Percentiles rank a stretch among this genome's conserved stretches.
Evolutionary conservation across 2,329 filamentous ascomycete genomes (phyloP).

Genomic region (Colletotrichum sp.): DNA sequence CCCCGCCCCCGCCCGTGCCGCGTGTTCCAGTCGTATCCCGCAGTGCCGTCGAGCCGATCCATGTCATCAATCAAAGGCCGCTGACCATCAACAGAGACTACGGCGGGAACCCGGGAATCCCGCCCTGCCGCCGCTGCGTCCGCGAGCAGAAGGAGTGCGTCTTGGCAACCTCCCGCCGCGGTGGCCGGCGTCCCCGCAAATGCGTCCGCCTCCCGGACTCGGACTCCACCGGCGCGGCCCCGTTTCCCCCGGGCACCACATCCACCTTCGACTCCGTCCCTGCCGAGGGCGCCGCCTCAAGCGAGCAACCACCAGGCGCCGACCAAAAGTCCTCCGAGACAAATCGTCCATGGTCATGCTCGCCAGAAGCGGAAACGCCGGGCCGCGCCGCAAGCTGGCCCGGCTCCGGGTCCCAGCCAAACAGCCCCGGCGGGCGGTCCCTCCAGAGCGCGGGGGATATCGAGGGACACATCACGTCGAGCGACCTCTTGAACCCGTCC

Average conservation of each 20-base stretch:
- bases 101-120: slow-evolving; percentile 37
- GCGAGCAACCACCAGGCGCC: background rate
- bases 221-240: background rate
- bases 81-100: slow-evolving; percentile 29
- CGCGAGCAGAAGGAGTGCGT: slow-evolving; percentile 43
- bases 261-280: background rate
- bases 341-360: slow-evolving; percentile 13
- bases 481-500: slow-evolving; percentile 45
- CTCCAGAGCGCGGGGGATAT: slow-evolving; percentile 27
- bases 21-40: background rate
- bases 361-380: slow-evolving; percentile 17
- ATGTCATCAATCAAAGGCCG: background rate
- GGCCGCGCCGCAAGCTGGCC: slow-evolving; percentile 13
- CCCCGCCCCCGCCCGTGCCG: background rate
- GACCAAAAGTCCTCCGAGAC: background rate
- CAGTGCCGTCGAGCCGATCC: background rate
- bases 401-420: slow-evolving; percentile 10
- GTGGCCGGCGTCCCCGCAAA: slow-evolving; percentile 36
- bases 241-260: background rate
- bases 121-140: slow-evolving; percentile 43
- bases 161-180: slow-evolving; percentile 43
- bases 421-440: slow-evolving; percentile 20
- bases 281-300: background rate
- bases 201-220: background rate
- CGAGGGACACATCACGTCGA: slow-evolving; percentile 44